Conservation (phyloP, 1,284 basidiomycete species). For the Melampsora medusae region DNA sequence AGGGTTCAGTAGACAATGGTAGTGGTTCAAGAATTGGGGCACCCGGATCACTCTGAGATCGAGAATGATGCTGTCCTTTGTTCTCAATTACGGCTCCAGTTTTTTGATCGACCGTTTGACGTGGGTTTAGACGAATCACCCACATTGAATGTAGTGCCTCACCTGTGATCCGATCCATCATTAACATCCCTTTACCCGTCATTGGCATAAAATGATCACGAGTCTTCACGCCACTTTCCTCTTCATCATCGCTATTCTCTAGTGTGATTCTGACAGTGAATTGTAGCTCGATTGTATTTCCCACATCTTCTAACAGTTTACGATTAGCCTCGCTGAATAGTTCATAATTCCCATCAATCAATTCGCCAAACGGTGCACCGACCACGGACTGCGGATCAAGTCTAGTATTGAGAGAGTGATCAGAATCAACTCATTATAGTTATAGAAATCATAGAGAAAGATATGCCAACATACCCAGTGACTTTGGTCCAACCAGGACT, state of each 20-base stretch:
- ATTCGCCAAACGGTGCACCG: constrained; percentile 74
- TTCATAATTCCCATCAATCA: constrained; percentile 77
- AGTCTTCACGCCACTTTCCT: constrained; percentile 51
- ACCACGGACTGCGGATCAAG: constrained; percentile 78
- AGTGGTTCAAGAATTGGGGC: constrained; percentile 63
- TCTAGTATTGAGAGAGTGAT: constrained; percentile 56
- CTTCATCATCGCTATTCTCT: constrained; percentile 51
- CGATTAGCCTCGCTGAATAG: constrained; percentile 86
- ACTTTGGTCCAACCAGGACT: constrained; percentile 92
- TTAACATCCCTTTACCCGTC: constrained; percentile 98
- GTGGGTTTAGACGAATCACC: constrained; percentile 76
- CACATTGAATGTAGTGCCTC: constrained; percentile 96
- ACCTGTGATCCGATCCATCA: constrained; percentile 83
- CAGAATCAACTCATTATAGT: background rate
- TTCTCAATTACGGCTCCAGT: constrained; percentile 58
- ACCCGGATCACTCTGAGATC: constrained; percentile 51
- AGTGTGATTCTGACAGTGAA: constrained; percentile 60
- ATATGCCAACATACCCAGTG: constrained; percentile 66
- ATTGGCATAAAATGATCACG: constrained; percentile 71
- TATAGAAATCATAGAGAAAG: constrained; percentile 23
- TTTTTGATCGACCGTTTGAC: constrained; percentile 47
- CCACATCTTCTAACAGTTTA: constrained; percentile 82
- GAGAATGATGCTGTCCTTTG: constrained; percentile 58
- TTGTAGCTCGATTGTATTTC: constrained; percentile 86
- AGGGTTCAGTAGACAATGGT: constrained; percentile 66